Base-by-base conservation (phyloP, 176 grass and related monocot species). In the Metroxylon sagu region DNA sequence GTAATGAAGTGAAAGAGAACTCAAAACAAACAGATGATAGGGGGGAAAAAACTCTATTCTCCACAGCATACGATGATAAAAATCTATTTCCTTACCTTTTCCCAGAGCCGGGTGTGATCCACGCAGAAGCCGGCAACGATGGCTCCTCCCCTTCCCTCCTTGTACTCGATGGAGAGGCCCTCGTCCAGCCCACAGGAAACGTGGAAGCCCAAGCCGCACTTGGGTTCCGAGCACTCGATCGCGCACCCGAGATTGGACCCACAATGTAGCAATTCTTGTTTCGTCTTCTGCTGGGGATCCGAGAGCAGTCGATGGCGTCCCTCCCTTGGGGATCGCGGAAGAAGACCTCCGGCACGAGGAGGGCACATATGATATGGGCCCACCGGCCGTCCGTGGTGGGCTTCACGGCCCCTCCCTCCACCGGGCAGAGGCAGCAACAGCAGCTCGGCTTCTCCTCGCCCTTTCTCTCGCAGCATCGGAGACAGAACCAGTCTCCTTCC, bases 331-430 rank as follows among this genome's bases (percentile, higher is more conserved):
- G 65, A 53, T 97, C 81, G 50, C 23, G 80, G 72, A 97, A 97
- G 69, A 91, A 96, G 71, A 96, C 92, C 75, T 96, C 87, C 7
- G 92, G 92, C 53, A 97, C 92, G 12, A 91, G 75, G 55, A 97
- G 71, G 25, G 92, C 71, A 53, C 92, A 97, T 5, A 78, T 54
- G 69, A 97, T 81, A 76, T 97, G 92, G 35, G 87, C 83, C 92
- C 87, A 97, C 18, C 55, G 61, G 7, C 71, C 75, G 12, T 85
- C 78, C 27, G 70, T 67, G 14, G 92, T 88, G 54, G 75, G 87
- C 72, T 97, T 91, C 81, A 88, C 65, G 4, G 92, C 81, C 16
- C 92, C 84, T 49, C 87, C 87, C 27, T 14, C 64, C 26, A 54
- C 52, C 6, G 92, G 86, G 70, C 92, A 97, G 14, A 97, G 84